These are phyloP conservation scores for Pseudomonodictys pantanalensis DNA, from an alignment of 495 filamentous ascomycete genomes.

Conservation along the genomic window DNA sequence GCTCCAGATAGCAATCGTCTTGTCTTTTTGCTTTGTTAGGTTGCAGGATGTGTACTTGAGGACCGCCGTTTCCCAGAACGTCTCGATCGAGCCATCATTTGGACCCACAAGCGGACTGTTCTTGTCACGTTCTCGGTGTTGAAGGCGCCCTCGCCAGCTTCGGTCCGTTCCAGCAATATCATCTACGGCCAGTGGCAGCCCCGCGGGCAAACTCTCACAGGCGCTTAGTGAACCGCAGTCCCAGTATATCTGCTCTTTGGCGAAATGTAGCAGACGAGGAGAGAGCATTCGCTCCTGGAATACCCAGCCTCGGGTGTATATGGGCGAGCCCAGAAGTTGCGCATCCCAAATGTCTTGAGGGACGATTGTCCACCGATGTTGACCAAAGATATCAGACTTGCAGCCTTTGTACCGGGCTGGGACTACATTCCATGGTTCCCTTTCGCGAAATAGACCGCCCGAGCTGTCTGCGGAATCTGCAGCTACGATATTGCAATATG, in stretches of 20 bases:
- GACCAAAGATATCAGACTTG: neutral
- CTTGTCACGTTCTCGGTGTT: neutral
- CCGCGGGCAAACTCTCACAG: constrained; percentile 18
- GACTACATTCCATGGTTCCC: constrained; percentile 1
- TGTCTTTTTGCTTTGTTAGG: constrained; percentile 21
- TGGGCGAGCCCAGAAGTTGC: constrained; percentile 10
- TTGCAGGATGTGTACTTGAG: constrained; percentile 18
- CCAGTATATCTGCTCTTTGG: constrained; percentile 27
- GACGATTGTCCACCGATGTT: constrained; percentile 5
- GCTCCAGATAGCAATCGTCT: constrained; percentile 24
- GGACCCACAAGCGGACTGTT: constrained; percentile 2
- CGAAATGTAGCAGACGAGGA: constrained; percentile 28
- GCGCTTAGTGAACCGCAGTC: constrained; percentile 23
- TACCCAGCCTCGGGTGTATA: constrained; percentile 27
- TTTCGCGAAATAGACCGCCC: constrained; percentile 14
- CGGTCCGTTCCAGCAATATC: constrained; percentile 9
- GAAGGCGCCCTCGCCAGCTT: constrained; percentile 27
- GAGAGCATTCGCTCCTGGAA: constrained; percentile 32
- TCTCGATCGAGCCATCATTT: constrained; percentile 16
- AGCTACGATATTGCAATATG: constrained; percentile 22
- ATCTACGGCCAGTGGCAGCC: constrained; percentile 17
- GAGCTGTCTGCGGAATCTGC: constrained; percentile 12
- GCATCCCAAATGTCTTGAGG: constrained; percentile 9
- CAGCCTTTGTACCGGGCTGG: constrained; percentile 4
- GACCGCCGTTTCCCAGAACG: constrained; percentile 25